Percentiles rank a stretch among this genome's conserved stretches.
These are phyloP conservation scores for Paramyrothecium roridum DNA, from an alignment of 2,329 filamentous ascomycete genomes.

Conservation along the genomic window DNA sequence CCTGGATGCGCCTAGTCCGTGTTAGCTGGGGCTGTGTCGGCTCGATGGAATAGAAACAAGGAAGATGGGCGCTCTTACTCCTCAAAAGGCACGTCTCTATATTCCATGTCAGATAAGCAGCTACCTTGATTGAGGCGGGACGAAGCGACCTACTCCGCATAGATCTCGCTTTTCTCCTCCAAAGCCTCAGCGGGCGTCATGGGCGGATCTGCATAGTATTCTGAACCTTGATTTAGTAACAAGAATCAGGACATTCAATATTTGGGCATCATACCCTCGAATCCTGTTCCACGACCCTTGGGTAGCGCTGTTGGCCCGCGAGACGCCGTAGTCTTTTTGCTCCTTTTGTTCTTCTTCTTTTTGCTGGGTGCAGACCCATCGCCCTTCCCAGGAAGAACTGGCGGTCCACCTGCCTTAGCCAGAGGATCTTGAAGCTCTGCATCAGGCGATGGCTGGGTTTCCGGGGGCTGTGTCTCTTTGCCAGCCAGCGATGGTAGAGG, in stretches of 20 bases:
- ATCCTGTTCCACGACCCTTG: conserved; percentile 57
- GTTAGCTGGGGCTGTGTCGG: conserved; percentile 9
- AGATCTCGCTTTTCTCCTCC: conserved; percentile 63
- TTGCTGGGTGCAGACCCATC: neutral
- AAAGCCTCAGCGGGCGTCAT: conserved; percentile 66
- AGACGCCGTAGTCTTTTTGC: conserved; percentile 9
- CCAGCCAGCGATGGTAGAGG: neutral
- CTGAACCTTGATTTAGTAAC: conserved; percentile 25
- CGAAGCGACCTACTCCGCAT: conserved; percentile 51
- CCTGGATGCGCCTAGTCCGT: conserved; percentile 67
- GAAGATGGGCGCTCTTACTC: conserved; percentile 38
- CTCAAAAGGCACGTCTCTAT: conserved; percentile 49
- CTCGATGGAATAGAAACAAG: neutral
- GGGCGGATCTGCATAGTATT: conserved; percentile 77
- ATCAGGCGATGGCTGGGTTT: neutral
- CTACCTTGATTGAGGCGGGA: neutral
- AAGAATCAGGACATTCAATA: too few relatives aligned
- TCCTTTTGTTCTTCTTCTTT: conserved; percentile 16
- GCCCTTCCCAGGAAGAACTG: neutral
- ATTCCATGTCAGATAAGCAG: conserved; percentile 12
- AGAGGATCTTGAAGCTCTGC: neutral
- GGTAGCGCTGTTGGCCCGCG: conserved; percentile 38
- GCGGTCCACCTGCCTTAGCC: neutral
- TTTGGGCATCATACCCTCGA: conserved; percentile 52
- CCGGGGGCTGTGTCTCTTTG: neutral